Conservation (phyloP, 495 filamentous ascomycete genomes). For the Penicillium cataractarum region DNA sequence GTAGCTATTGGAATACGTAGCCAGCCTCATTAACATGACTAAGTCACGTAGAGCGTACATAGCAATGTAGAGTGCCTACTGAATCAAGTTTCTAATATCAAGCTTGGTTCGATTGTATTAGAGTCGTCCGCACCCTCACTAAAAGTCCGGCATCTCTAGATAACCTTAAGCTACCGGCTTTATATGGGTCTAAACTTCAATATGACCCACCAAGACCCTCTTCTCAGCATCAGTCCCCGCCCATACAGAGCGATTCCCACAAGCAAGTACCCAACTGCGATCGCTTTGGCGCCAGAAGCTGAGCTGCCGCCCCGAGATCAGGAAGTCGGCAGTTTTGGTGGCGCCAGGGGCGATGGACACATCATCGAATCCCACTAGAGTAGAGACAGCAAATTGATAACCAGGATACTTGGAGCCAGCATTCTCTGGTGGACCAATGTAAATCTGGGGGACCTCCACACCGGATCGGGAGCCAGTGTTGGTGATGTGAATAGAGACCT, state of each 20-base stretch:
- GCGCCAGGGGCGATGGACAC: no score
- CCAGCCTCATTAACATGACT: neutral
- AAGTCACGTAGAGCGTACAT: neutral
- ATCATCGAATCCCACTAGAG: conserved; percentile 1
- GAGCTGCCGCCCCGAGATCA: neutral
- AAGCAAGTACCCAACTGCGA: neutral
- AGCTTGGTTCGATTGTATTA: neutral
- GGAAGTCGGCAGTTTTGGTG: neutral
- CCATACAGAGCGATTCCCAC: neutral
- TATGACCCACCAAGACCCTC: neutral
- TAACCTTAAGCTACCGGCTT: neutral
- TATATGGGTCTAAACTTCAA: neutral
- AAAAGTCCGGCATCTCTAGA: neutral
- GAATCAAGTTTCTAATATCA: neutral
- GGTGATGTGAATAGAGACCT: neutral
- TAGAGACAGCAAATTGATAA: neutral
- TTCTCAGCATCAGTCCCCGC: neutral
- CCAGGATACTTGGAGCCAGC: neutral
- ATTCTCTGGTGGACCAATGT: neutral
- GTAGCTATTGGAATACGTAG: neutral
- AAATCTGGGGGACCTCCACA: neutral
- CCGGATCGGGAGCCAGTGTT: conserved; percentile 2
- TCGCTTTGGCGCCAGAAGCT: conserved; percentile 2
- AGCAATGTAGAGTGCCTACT: neutral
- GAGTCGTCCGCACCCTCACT: neutral